Percentiles rank a stretch among this genome's conserved stretches.
Conservation (phyloP, 805 yeast species). For the Blastobotrys mokoenaii region DNA sequence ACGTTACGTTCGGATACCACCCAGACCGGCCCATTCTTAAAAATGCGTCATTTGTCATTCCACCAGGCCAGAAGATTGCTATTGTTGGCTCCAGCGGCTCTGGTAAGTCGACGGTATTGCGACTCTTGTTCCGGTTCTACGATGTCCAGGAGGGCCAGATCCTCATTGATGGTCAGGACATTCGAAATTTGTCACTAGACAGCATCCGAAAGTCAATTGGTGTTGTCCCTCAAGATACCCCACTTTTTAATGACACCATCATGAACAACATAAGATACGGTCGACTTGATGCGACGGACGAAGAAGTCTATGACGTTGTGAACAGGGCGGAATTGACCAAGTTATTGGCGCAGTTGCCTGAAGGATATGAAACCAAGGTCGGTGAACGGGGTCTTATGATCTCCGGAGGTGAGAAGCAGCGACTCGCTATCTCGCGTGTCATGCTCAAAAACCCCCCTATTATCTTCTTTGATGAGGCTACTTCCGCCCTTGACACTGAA, state of each 20-base stretch:
- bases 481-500: conserved; percentile 93
- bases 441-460: conserved; percentile 78
- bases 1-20: conserved; percentile 88
- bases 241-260: conserved; percentile 85
- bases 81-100: conserved; percentile 95
- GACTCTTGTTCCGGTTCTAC: conserved; percentile 81
- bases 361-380: conserved; percentile 76
- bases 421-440: conserved; percentile 90
- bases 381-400: conserved; percentile 98
- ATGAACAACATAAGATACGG: conserved; percentile 86
- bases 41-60: conserved; percentile 76
- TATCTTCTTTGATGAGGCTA: conserved; percentile 91
- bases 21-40: conserved; percentile 78
- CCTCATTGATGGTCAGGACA: conserved; percentile 81
- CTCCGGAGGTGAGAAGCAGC: conserved; percentile 97
- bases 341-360: conserved; percentile 65
- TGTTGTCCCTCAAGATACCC: conserved; percentile 97
- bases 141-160: conserved; percentile 75
- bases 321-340: conserved; percentile 58
- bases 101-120: conserved; percentile 85
- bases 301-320: conserved; percentile 58
- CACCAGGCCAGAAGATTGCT: conserved; percentile 87
- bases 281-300: conserved; percentile 59
- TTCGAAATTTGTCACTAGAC: conserved; percentile 63
- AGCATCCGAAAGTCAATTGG: conserved; percentile 70